Evolutionary conservation across 176 grass and related monocot genomes (phyloP).

Genomic region (bread wheat (Triticum aestivum)): IWGSC_CS_RefSeq_v2.1 NC_057804.1:490975963-490976462

Average conservation of each 20-base stretch:
- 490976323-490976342: conserved; percentile 89
- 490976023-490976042: conserved; percentile 85
- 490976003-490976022: conserved; percentile 93
- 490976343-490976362: conserved; percentile 90
- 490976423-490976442: conserved; percentile 84
- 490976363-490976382: conserved; percentile 97
- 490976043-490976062: conserved; percentile 84
- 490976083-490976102: conserved; percentile 90
- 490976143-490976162: conserved; percentile 96
- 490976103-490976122: conserved; percentile 84
- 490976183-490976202: neutral
- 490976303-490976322: conserved; percentile 75
- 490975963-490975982: conserved; percentile 95
- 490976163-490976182: conserved; percentile 86
- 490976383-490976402: conserved; percentile 97
- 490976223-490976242: neutral
- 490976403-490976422: conserved; percentile 99
- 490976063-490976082: conserved; percentile 96
- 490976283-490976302: conserved; percentile 78
- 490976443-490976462: conserved; percentile 93
- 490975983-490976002: conserved; percentile 92
- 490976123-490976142: conserved; percentile 96
- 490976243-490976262: conserved; percentile 54
- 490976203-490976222: neutral
- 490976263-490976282: conserved; percentile 96